Evolutionary conservation across 164 flowering plant species (phyloP).

Genomic region (Malania oleifera): DNA sequence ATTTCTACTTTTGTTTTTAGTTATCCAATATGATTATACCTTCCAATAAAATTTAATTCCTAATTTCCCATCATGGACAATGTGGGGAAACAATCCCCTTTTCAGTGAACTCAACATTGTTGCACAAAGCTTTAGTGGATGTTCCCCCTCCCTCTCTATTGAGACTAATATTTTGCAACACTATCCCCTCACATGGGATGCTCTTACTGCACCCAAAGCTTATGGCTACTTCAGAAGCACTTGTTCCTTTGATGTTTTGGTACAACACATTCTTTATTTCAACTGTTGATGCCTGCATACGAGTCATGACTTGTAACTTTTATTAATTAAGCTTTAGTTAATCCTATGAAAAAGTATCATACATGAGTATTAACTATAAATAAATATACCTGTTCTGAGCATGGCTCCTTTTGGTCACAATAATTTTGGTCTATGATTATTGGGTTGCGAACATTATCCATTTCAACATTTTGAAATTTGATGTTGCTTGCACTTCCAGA

Average conservation of each 20-base stretch:
- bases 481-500: not conserved
- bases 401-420: not conserved
- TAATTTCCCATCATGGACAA: not conserved
- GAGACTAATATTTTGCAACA: not conserved
- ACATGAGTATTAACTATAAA: too few relatives aligned
- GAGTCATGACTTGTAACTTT: too few relatives aligned
- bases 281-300: not conserved
- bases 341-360: too few relatives aligned
- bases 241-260: constrained; percentile 2
- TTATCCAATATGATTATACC: too few relatives aligned
- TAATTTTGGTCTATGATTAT: constrained; percentile 5
- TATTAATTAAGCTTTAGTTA: too few relatives aligned
- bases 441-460: constrained; percentile 3
- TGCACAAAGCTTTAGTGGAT: not conserved
- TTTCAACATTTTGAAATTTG: not conserved
- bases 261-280: constrained; percentile 1
- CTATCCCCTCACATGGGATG: not conserved
- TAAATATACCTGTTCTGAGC: constrained; percentile 1
- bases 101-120: not conserved
- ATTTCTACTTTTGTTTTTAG: too few relatives aligned
- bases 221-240: constrained; percentile 2
- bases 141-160: not conserved
- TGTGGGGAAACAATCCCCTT: not conserved
- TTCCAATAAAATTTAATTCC: too few relatives aligned
- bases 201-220: not conserved